Evolutionary conservation across 179 eudicot genomes (phyloP).

Genomic region (Silene vulgaris): DNA sequence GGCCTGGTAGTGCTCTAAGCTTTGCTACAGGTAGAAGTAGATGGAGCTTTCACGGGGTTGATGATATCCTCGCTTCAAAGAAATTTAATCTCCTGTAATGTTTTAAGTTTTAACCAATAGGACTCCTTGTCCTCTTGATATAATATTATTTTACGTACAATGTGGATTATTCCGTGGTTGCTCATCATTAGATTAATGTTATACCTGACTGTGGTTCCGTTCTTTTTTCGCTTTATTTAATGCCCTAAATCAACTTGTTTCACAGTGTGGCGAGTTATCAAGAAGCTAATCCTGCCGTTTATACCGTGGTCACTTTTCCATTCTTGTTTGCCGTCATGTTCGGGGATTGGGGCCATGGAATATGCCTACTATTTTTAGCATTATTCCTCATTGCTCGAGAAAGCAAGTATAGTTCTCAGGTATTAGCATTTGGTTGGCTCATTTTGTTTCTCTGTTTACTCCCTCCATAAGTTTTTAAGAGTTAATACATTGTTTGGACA

Average conservation of each 20-base stretch:
- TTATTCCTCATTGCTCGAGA: slow-evolving; percentile 80
- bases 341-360: slow-evolving; percentile 99
- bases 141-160: neutral
- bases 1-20: neutral
- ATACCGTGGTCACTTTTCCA: slow-evolving; percentile 81
- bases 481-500: neutral
- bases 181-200: neutral
- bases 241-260: slow-evolving; percentile 28
- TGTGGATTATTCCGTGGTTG: neutral
- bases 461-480: slow-evolving; percentile 5
- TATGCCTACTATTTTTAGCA: slow-evolving; percentile 84
- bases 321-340: slow-evolving; percentile 98
- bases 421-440: slow-evolving; percentile 22
- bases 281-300: slow-evolving; percentile 98
- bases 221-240: slow-evolving; percentile 1
- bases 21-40: neutral
- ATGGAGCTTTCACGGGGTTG: neutral
- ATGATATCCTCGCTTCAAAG: neutral
- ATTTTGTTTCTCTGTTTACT: slow-evolving; percentile 7
- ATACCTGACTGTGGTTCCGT: neutral
- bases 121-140: slow-evolving; percentile 1
- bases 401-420: slow-evolving; percentile 82
- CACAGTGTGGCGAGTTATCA: slow-evolving; percentile 87
- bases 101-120: neutral
- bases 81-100: neutral